A percentile compares a stretch with the other conserved stretches of the same genome.
phyloP scores from a whole-genome alignment of 306 rosid genomes.

The Glycyrrhiza uralensis region DNA sequence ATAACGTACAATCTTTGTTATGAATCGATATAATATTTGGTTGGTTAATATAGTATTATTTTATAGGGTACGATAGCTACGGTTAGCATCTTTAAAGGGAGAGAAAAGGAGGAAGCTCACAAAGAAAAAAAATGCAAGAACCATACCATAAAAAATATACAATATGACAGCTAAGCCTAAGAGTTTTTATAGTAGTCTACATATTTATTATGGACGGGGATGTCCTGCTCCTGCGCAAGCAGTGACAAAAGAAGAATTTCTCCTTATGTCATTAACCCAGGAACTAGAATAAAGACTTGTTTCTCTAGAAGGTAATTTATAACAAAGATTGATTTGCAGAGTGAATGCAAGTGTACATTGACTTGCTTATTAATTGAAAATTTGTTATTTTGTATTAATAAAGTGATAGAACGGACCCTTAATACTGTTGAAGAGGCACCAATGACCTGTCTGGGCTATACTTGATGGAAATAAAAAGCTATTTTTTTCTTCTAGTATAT shows the following conservation, averaged over 20 bases:
- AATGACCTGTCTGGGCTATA: too few species aligned
- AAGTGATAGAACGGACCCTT: too few species aligned
- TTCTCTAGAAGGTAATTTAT: too few species aligned
- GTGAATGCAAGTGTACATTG: too few species aligned
- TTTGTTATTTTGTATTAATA: too few species aligned
- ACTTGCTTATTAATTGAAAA: too few species aligned
- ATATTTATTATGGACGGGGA: neutral
- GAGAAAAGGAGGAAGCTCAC: neutral
- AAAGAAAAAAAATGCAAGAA: neutral
- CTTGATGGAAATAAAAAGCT: too few species aligned
- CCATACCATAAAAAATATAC: neutral
- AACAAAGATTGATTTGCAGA: too few species aligned
- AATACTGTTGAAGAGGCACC: too few species aligned
- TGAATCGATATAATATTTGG: conserved; percentile 3
- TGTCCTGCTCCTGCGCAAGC: neutral
- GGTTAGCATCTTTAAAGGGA: conserved; percentile 4
- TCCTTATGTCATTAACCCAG: too few species aligned
- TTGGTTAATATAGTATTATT: neutral
- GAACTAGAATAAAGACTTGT: too few species aligned
- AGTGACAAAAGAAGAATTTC: neutral
- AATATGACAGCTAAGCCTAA: conserved; percentile 9
- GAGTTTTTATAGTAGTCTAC: neutral
- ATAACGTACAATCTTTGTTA: neutral
- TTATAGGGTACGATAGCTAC: neutral
- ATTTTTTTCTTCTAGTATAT: neutral